Percentiles rank a stretch among this genome's conserved stretches.
phyloP scores from a whole-genome alignment of 1,139 yeast species.

The Kodamaea sp. region DNA sequence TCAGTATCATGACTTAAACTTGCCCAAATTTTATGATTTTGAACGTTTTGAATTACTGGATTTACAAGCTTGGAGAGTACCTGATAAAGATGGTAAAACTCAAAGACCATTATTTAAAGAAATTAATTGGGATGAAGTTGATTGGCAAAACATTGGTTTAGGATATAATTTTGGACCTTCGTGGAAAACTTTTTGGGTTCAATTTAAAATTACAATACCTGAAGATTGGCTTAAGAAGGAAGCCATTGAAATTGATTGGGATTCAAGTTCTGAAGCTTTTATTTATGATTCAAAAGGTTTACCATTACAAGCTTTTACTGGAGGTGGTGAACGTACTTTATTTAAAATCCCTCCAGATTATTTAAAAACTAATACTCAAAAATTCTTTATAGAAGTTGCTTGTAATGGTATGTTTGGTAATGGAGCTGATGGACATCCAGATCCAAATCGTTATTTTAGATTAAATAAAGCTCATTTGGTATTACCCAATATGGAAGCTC shows the following conservation, averaged over 20 bases:
- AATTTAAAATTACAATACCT: constrained; percentile 61
- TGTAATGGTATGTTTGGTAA: constrained; percentile 96
- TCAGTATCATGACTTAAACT: constrained; percentile 61
- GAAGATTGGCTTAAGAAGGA: constrained; percentile 47
- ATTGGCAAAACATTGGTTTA: constrained; percentile 59
- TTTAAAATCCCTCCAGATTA: constrained; percentile 59
- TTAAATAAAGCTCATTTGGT: constrained; percentile 72
- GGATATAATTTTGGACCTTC: constrained; percentile 90
- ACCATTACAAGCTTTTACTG: constrained; percentile 82
- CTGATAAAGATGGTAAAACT: constrained; percentile 48
- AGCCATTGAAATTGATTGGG: constrained; percentile 73
- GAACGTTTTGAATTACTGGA: constrained; percentile 49
- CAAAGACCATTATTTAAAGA: constrained; percentile 75
- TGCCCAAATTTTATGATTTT: constrained; percentile 78
- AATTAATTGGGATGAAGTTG: constrained; percentile 43
- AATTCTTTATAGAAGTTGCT: constrained; percentile 82
- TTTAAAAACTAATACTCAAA: constrained; percentile 41
- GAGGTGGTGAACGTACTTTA: constrained; percentile 75
- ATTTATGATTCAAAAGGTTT: constrained; percentile 63
- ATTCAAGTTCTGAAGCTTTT: constrained; percentile 81
- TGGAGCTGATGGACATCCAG: constrained; percentile 58
- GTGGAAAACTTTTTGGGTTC: constrained; percentile 97
- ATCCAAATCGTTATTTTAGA: constrained; percentile 68
- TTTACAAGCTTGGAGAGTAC: constrained; percentile 61
- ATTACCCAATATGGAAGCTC: constrained; percentile 76